Base-by-base conservation (phyloP, 1,284 basidiomycete species). In the Puccinia coronata region DNA sequence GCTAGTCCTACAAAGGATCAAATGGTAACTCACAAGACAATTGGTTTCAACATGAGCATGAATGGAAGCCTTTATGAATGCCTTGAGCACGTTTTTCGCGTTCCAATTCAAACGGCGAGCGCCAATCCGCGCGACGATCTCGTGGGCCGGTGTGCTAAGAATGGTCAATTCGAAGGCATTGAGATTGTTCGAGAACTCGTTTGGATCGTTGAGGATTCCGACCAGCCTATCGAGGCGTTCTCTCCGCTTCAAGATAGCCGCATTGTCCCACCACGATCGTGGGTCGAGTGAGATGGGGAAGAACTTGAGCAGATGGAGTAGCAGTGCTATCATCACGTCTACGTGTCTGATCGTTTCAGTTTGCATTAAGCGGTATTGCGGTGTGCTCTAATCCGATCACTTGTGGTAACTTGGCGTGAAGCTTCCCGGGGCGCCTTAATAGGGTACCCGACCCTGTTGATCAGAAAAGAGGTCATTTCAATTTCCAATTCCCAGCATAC, bases 31-130 rank as follows among this genome's bases (percentile, higher is more conserved):
- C 88, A 95, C 93, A 34, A 93, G 84, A 84, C 91, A 92, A 84
- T 94, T 95, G 8, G 91, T 92, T 59, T 87, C 86, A 63, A 87
- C 86, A 41, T 95, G 92, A 0, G 92, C 91, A 43, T 88, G 86
- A 0, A 87, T 88, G 0, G 93, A 90, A 8, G 90, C 89, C 0
- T 90, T 87, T 82, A 94, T 91, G 86, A 90, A 95, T 39, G 92
- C 92, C 75, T 91, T 89, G 12, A 94, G 86, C 12, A 94, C 91
- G 69, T 89, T 87, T 0, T 88, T 89, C 11, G 93, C 90, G 0
- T 92, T 93, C 92, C 93, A 95, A 18, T 83, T 82, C 18, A 70
- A 61, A 31, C 70, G 55, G 20, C 80, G 25, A 0, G 72, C 67
- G 63, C 83, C 47, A 78, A 85, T 84, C 47, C 83, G 82, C 6